Base-by-base conservation (phyloP, 179 eudicot species). In the Sideroxylon spinosum region DNA sequence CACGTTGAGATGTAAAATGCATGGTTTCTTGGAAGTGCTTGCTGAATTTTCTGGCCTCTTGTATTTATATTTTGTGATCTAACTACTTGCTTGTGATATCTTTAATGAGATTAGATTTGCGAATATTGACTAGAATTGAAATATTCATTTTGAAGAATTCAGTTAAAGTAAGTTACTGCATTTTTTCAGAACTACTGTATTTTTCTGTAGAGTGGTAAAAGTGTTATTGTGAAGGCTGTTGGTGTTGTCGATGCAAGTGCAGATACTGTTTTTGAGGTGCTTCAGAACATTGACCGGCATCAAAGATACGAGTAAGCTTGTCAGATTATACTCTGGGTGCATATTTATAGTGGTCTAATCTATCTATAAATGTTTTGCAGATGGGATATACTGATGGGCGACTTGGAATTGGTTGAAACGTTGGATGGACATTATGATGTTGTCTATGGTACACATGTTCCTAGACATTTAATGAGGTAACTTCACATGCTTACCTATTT, bases 341-440 rank as follows among this genome's bases (percentile, higher is more conserved):
- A 14, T 62, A 46, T 57, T 64, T 64, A 52, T 79, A 4, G 19
- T 63, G 0, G 16, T 71, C 44, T 68, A 75, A 29, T 46, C 57
- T 28, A 25, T 83, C 75, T 78, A 63, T 78, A 29, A 56, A 69
- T 62, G 76, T 64, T 76, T 79, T 82, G 78, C 93, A 96, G 99
- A 87, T 96, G 99, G 99, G 99, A 96, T 84, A 85, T 88, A 78
- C 76, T 96, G 87, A 91, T 91, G 57, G 86, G 91, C 86, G 94
- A 94, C 80, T 80, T 96, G 80, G 91, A 96, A 86, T 85, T 92
- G 80, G 76, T 96, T 72, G 98, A 96, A 65, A 91, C 97, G 68
- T 59, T 90, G 32, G 87, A 92, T 82, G 94, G 93, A 19, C 91
- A 96, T 77, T 96, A 80, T 82, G 99, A 96, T 86, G 93, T 96